Percentiles rank a stretch among this genome's conserved stretches.
Conservation (phyloP, 2,329 filamentous ascomycete species). For the Graphium sp. region DNA sequence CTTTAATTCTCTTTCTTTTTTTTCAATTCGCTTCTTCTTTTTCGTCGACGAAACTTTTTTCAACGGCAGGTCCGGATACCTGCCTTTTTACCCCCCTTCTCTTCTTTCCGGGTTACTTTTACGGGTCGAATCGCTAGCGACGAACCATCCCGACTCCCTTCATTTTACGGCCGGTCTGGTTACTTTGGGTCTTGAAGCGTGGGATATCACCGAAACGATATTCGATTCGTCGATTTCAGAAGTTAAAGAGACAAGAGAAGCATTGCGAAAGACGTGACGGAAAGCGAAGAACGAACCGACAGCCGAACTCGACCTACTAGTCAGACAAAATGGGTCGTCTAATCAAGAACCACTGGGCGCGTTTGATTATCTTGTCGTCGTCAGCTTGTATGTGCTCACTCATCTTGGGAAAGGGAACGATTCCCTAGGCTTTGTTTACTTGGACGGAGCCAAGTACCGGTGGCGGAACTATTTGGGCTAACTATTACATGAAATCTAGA, state of each 20-base stretch:
- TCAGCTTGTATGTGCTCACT: conserved; percentile 43
- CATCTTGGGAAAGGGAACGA: conserved; percentile 1
- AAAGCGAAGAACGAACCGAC: neutral
- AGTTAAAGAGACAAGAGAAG: neutral
- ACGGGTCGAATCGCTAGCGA: no score
- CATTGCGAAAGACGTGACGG: neutral
- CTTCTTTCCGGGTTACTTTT: conserved; percentile 6
- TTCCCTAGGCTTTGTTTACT: neutral
- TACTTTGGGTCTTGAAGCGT: neutral
- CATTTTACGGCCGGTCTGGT: conserved; percentile 1
- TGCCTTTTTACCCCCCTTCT: conserved; percentile 12
- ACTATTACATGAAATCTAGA: conserved; percentile 30
- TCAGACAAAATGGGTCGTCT: conserved; percentile 67
- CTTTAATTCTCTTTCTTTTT: conserved; percentile 25
- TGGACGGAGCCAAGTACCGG: conserved; percentile 2
- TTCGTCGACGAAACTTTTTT: conserved; percentile 4
- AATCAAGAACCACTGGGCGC: conserved; percentile 99
- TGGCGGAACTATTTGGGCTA: neutral
- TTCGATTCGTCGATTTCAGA: no score
- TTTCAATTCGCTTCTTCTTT: conserved; percentile 11
- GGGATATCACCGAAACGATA: neutral
- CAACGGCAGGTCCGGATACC: conserved; percentile 36
- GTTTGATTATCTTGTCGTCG: conserved; percentile 80
- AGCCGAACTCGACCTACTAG: conserved; percentile 6
- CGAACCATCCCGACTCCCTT: neutral